Percentiles rank a stretch among this genome's conserved stretches.
Conservation (phyloP, 805 yeast genomes). For the Torulaspora quercuum region DNA sequence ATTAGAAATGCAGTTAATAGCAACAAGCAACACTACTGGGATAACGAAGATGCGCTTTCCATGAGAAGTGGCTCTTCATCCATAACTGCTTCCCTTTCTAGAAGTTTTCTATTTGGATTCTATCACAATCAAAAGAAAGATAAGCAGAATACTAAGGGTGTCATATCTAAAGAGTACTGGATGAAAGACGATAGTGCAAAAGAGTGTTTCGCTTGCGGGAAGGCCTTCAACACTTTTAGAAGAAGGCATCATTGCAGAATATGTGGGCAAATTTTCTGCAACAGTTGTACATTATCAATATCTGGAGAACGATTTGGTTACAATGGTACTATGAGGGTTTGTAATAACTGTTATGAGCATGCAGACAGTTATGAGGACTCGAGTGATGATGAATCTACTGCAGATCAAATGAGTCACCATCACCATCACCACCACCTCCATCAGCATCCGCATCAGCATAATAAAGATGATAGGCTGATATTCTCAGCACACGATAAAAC, state of each 20-base stretch:
- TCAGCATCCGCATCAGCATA: no score
- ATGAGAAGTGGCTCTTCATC: slow-evolving; percentile 40
- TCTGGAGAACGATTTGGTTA: slow-evolving; percentile 61
- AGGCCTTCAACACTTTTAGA: slow-evolving; percentile 77
- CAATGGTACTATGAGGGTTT: slow-evolving; percentile 70
- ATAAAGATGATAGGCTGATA: slow-evolving; percentile 11
- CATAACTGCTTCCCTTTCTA: slow-evolving; percentile 42
- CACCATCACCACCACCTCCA: no score
- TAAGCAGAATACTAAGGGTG: slow-evolving; percentile 22
- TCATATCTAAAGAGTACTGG: slow-evolving; percentile 74
- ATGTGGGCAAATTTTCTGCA: slow-evolving; percentile 94
- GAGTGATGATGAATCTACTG: slow-evolving; percentile 52
- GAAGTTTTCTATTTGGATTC: slow-evolving; percentile 42
- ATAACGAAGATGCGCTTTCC: slow-evolving; percentile 38
- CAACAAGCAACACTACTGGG: slow-evolving; percentile 26
- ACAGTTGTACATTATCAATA: slow-evolving; percentile 70
- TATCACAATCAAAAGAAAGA: slow-evolving; percentile 32
- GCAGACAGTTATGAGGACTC: slow-evolving; percentile 68
- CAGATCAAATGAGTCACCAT: slow-evolving; percentile 16
- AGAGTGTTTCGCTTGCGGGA: slow-evolving; percentile 81
- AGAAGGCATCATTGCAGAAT: slow-evolving; percentile 93
- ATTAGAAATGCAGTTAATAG: slow-evolving; percentile 24
- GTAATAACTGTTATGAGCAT: slow-evolving; percentile 63
- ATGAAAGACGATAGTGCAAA: slow-evolving; percentile 91
- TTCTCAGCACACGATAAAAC: slow-evolving; percentile 12